These are phyloP conservation scores for Ceratocystis harringtonii DNA, from an alignment of 2,329 filamentous ascomycete genomes.

Conservation along the genomic window DNA sequence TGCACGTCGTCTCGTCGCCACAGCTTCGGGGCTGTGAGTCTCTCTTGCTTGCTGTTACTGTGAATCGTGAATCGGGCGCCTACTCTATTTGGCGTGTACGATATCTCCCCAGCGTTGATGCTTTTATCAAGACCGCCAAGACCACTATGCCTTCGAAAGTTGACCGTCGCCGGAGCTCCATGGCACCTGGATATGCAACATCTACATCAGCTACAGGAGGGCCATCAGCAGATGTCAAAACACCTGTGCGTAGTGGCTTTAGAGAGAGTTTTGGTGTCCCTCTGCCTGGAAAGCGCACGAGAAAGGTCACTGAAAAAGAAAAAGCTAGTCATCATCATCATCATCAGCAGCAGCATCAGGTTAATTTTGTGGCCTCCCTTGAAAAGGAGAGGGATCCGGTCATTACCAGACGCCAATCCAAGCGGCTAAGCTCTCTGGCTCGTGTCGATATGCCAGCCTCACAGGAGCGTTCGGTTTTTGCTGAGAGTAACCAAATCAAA, in stretches of 20 bases:
- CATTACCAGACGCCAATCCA: conserved; percentile 43
- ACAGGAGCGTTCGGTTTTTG: conserved; percentile 66
- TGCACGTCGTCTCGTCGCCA: conserved; percentile 53
- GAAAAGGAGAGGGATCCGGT: conserved; percentile 49
- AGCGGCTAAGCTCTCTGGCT: conserved; percentile 82
- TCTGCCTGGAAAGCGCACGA: conserved; percentile 37
- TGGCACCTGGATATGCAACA: conserved; percentile 39
- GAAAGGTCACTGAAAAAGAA: conserved; percentile 29
- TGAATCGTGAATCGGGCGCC: conserved; percentile 58
- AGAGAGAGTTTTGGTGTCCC: conserved; percentile 63
- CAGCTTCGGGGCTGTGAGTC: conserved; percentile 29
- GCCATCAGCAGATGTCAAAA: conserved; percentile 35
- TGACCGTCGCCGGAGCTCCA: conserved; percentile 43
- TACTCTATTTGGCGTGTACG: conserved; percentile 76
- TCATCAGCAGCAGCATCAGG: conserved; percentile 14
- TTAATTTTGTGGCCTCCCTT: conserved; percentile 50
- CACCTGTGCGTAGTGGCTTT: conserved; percentile 54
- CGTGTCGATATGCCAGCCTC: conserved; percentile 75
- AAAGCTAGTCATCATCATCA: background rate
- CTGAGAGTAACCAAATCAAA: conserved; percentile 44
- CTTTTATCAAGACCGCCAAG: conserved; percentile 28
- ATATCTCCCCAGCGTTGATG: conserved; percentile 56
- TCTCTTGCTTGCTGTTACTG: conserved; percentile 63
- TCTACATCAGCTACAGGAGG: background rate
- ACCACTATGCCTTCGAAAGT: conserved; percentile 24